These are phyloP conservation scores for Sphagnum tenellum DNA, from an alignment of 225 moss, liverwort and hornwort species.

Conservation along the genomic window DNA sequence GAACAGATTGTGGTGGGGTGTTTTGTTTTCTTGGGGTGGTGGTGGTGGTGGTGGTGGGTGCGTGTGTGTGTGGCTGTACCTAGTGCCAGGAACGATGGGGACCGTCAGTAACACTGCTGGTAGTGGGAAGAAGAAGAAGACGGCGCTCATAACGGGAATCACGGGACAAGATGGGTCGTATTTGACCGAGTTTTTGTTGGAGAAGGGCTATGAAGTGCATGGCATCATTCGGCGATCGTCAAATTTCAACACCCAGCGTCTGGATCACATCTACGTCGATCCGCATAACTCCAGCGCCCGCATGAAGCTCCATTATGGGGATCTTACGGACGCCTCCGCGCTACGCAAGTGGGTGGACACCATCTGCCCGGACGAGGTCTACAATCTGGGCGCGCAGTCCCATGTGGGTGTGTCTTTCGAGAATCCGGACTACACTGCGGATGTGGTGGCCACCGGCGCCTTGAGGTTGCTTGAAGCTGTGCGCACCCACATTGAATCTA, in stretches of 20 bases:
- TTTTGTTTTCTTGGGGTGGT: too few relatives aligned
- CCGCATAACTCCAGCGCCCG: constrained; percentile 77
- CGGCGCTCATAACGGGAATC: constrained; percentile 42
- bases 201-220: constrained; percentile 44
- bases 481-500: constrained; percentile 65
- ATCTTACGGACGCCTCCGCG: constrained; percentile 76
- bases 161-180: constrained; percentile 54
- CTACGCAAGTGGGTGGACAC: constrained; percentile 84
- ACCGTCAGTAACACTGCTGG: too few relatives aligned
- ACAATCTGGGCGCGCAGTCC: constrained; percentile 90
- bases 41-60: too few relatives aligned
- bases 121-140: constrained; percentile 12
- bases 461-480: constrained; percentile 76
- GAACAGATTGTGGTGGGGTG: too few relatives aligned
- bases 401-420: constrained; percentile 93
- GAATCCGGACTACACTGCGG: constrained; percentile 89
- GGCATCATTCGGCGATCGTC: constrained; percentile 50
- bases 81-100: too few relatives aligned
- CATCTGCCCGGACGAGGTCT: constrained; percentile 86
- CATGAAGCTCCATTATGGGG: constrained; percentile 90
- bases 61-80: too few relatives aligned
- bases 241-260: constrained; percentile 75
- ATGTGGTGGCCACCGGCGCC: constrained; percentile 81
- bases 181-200: constrained; percentile 34
- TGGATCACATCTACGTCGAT: constrained; percentile 92